Conservation (phyloP, 257 asterid species). For the Coffea canephora region DNA sequence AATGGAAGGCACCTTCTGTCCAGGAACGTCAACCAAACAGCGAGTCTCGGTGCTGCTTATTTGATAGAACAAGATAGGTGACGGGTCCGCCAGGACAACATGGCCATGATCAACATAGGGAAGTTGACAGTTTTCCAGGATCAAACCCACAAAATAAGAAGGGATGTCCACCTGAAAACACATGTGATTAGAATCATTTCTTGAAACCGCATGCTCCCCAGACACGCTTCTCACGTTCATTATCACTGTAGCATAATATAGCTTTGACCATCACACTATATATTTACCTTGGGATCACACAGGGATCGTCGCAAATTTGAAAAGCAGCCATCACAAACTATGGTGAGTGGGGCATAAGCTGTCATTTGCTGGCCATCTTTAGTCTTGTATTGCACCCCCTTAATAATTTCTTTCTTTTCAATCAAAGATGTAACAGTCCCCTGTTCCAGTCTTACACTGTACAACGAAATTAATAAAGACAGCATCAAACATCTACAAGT, state of each 20-base stretch:
- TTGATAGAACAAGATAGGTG: conserved; percentile 35
- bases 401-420: conserved; percentile 59
- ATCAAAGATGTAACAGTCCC: conserved; percentile 78
- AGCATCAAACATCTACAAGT: not conserved
- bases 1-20: conserved; percentile 38
- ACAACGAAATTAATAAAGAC: conserved; percentile 13
- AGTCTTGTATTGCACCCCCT: conserved; percentile 74
- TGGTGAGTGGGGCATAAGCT: conserved; percentile 70
- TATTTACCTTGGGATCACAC: conserved; percentile 65
- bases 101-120: conserved; percentile 37
- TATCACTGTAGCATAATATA: not conserved
- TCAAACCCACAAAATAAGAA: conserved; percentile 34
- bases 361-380: conserved; percentile 55
- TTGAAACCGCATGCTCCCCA: not conserved
- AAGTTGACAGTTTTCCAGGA: conserved; percentile 35
- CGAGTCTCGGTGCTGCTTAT: conserved; percentile 36
- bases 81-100: conserved; percentile 35
- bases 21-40: conserved; percentile 39
- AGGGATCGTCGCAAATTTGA: conserved; percentile 77
- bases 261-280: not conserved
- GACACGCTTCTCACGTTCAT: not conserved
- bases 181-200: not conserved
- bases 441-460: conserved; percentile 67
- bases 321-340: conserved; percentile 85
- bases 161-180: conserved; percentile 30